phyloP scores from a whole-genome alignment of 768 basidiomycete genomes.

The Termitomyces sp. region DNA sequence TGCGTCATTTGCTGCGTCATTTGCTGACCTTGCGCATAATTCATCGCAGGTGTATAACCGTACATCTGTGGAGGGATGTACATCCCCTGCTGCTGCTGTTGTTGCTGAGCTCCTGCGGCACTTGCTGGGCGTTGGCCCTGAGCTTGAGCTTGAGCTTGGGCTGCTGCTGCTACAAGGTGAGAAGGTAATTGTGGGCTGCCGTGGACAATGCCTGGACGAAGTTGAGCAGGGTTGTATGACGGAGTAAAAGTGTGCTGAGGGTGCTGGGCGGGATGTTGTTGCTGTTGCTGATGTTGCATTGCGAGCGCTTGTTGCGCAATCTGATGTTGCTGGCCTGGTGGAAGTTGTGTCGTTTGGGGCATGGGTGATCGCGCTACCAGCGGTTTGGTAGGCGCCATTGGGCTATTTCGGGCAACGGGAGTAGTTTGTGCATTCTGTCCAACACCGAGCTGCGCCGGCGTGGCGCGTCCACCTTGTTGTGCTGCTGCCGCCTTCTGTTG shows the following conservation, averaged over 20 bases:
- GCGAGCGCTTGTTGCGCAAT: slow-evolving; percentile 1
- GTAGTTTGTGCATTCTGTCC: slow-evolving; percentile 7
- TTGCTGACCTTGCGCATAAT: slow-evolving; percentile 8
- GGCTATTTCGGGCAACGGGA: slow-evolving; percentile 27
- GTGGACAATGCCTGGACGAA: slow-evolving; percentile 24
- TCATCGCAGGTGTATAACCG: slow-evolving; percentile 5
- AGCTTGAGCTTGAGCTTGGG: slow-evolving; percentile 4
- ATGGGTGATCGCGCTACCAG: slow-evolving; percentile 24
- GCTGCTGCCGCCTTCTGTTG: slow-evolving; percentile 2
- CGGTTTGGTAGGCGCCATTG: slow-evolving; percentile 26
- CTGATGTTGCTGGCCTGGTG: slow-evolving; percentile 12
- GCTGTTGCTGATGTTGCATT: slow-evolving; percentile 13
- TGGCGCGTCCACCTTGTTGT: slow-evolving; percentile 23
- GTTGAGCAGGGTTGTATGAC: slow-evolving; percentile 29
- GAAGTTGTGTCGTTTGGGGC: slow-evolving; percentile 22
- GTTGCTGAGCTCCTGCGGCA: slow-evolving; percentile 9
- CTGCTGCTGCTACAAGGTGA: slow-evolving; percentile 15
- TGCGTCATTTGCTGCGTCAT: neutral
- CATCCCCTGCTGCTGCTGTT: slow-evolving; percentile 11
- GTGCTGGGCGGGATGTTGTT: slow-evolving; percentile 14
- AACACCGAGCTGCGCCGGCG: slow-evolving; percentile 18
- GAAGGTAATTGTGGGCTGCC: slow-evolving; percentile 18
- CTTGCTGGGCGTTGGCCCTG: slow-evolving; percentile 8
- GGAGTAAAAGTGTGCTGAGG: slow-evolving; percentile 19
- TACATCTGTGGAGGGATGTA: slow-evolving; percentile 16